Evolutionary conservation across 2,329 filamentous ascomycete species (phyloP), one percentile per base, ranked within the genome.

Genomic region (Orbilia blumenaviensis): DNA sequence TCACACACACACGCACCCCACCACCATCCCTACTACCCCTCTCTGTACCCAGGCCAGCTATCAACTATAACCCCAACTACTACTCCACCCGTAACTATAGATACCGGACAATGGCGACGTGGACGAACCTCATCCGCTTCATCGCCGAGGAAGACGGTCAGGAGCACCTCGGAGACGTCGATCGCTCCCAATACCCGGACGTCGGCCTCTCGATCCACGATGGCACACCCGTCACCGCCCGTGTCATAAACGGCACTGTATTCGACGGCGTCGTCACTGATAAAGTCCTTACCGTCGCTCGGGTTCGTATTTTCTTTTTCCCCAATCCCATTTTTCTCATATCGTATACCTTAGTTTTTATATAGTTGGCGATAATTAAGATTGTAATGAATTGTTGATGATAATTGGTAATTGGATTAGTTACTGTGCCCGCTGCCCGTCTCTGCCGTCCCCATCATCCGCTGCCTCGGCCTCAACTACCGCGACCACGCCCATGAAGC

Each of bases 391-490:
- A n/a, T n/a, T n/a, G n/a, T 27, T 63, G 48, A 63, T 16, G 10
- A 34, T 36, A 9, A 10, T 46, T 6, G 36, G 12, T 38, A 7
- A 7, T 8, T 46, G 29, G n/a, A n/a, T n/a, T 36, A 75, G 69
- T 54, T 75, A 8, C 69, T 75, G 6, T 75, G 63, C 5, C 71
- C 71, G 1, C 50, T 75, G 5, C 34, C 71, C 7, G 25, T 21
- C 14, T 21, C 63, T 14, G 56, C 66, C 3, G 63, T 67, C 18
- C 71, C 71, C 80, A 91, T 89, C 0, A 89, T 92, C 54, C 86
- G 90, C 66, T 92, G 90, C 78, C 81, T 92, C 10, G 90, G 90
- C 0, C 83, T 92, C 58, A 92, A 92, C 83, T 92, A 92, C 80
- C 89, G 87, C 60, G 86, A 90, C 78, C 90, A 92, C 80, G 91